Evolutionary conservation across 805 yeast species (phyloP).

Genomic region (Hagleromyces aurorensis): DNA sequence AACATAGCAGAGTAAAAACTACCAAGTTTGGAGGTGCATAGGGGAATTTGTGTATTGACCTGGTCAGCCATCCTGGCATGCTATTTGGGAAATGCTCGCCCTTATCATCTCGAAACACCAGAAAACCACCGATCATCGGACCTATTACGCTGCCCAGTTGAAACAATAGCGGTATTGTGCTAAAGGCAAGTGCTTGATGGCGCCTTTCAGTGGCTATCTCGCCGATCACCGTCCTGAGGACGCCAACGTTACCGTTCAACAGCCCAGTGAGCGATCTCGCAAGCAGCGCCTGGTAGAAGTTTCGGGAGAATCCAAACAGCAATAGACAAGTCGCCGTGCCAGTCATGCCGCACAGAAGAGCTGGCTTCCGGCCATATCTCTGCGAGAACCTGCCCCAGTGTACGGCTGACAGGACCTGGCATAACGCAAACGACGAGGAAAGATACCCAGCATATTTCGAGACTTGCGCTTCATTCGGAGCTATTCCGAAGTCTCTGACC

Average conservation of each 20-base stretch:
- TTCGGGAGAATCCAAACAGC: constrained; percentile 46
- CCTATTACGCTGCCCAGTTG: constrained; percentile 56
- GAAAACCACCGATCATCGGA: constrained; percentile 48
- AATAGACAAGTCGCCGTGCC: constrained; percentile 45
- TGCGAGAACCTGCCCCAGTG: constrained; percentile 56
- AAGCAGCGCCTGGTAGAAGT: constrained; percentile 43
- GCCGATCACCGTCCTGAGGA: constrained; percentile 54
- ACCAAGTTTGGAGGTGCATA: constrained; percentile 48
- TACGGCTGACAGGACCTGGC: constrained; percentile 49
- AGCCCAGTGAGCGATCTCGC: constrained; percentile 50
- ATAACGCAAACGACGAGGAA: constrained; percentile 54
- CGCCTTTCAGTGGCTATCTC: constrained; percentile 48
- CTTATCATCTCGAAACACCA: constrained; percentile 39
- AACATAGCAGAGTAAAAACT: constrained; percentile 33
- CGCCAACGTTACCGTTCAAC: constrained; percentile 58
- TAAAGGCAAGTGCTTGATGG: constrained; percentile 58
- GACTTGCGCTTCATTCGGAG: constrained; percentile 44
- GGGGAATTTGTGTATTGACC: constrained; percentile 35
- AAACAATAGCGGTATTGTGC: constrained; percentile 53
- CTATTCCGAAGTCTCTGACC: constrained; percentile 50
- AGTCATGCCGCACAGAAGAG: constrained; percentile 42
- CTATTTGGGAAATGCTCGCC: constrained; percentile 19
- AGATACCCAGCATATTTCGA: constrained; percentile 55
- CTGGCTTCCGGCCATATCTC: constrained; percentile 47
- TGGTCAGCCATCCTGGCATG: constrained; percentile 16